These are phyloP conservation scores for Nakaseomyces bracarensis DNA, from an alignment of 1,139 yeast species.

Conservation along the genomic window DNA sequence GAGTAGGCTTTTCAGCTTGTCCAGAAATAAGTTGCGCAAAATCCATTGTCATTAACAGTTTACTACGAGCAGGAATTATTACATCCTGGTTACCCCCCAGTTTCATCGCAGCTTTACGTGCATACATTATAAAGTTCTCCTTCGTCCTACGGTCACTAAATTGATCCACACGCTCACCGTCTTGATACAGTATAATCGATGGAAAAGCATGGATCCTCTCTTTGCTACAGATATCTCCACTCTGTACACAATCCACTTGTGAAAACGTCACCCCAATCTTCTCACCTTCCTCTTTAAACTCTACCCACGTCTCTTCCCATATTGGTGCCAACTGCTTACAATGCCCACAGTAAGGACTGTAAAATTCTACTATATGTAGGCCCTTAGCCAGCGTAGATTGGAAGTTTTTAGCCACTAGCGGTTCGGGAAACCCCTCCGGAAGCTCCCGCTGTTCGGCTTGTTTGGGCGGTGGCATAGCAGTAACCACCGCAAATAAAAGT, in stretches of 20 bases:
- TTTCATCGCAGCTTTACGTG: constrained; percentile 46
- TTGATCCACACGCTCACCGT: constrained; percentile 36
- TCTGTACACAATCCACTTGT: constrained; percentile 65
- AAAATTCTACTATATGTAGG: constrained; percentile 56
- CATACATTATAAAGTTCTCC: constrained; percentile 44
- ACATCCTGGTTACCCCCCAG: constrained; percentile 24
- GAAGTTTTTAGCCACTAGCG: constrained; percentile 34
- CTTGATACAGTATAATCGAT: constrained; percentile 48
- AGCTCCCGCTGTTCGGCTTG: neutral
- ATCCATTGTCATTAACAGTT: constrained; percentile 19
- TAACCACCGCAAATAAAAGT: neutral
- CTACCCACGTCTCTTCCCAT: constrained; percentile 51
- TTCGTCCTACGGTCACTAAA: constrained; percentile 42
- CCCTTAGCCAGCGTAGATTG: constrained; percentile 39
- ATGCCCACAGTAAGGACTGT: constrained; percentile 63
- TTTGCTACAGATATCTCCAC: constrained; percentile 61
- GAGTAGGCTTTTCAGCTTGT: constrained; percentile 39
- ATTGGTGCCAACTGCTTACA: constrained; percentile 57
- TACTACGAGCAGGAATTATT: neutral
- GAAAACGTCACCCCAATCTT: constrained; percentile 44
- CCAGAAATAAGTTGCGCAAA: constrained; percentile 41
- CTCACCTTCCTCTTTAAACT: constrained; percentile 37
- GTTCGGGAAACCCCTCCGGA: constrained; percentile 26
- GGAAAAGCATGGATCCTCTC: constrained; percentile 56
- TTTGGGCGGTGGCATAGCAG: constrained; percentile 4